Conservation (phyloP, 1,139 yeast species). For the Lodderomyces parapsilosis region DNA sequence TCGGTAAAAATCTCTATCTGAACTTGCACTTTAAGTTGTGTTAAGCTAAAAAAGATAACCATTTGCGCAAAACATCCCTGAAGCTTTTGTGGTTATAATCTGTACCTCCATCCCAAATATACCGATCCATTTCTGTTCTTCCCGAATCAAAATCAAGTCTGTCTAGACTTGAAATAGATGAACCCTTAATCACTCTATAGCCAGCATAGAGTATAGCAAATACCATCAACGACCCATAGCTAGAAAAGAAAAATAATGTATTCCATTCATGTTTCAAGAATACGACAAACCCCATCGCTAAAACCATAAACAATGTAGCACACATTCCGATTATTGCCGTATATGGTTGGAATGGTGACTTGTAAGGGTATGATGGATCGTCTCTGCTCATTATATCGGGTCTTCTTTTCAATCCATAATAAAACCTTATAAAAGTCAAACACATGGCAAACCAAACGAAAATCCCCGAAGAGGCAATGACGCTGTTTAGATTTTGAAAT, state of each 20-base stretch:
- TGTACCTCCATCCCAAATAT: slow-evolving; percentile 67
- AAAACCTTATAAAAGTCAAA: slow-evolving; percentile 67
- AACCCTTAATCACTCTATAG: slow-evolving; percentile 55
- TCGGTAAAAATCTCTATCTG: background rate
- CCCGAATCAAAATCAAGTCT: slow-evolving; percentile 77
- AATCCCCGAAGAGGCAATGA: slow-evolving; percentile 70
- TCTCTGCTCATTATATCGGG: slow-evolving; percentile 65
- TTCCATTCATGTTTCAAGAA: slow-evolving; percentile 64
- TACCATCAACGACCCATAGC: slow-evolving; percentile 63
- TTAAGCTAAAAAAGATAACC: slow-evolving; percentile 37
- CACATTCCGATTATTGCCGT: slow-evolving; percentile 66
- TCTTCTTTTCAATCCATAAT: slow-evolving; percentile 61
- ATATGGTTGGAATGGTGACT: slow-evolving; percentile 77
- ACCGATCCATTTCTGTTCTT: slow-evolving; percentile 69
- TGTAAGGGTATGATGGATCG: slow-evolving; percentile 70
- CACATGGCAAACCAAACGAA: slow-evolving; percentile 85
- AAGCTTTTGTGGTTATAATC: slow-evolving; percentile 38
- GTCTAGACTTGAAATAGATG: slow-evolving; percentile 59
- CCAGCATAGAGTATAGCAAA: slow-evolving; percentile 53
- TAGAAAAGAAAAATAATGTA: slow-evolving; percentile 60
- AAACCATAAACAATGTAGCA: slow-evolving; percentile 53
- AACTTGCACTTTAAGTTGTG: too few relatives aligned
- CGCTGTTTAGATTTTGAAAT: slow-evolving; percentile 61
- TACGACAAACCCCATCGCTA: slow-evolving; percentile 71
- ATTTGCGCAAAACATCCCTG: slow-evolving; percentile 36